Base-by-base conservation (phyloP, 345 rosid species). In the Iberis pinnata region DNA sequence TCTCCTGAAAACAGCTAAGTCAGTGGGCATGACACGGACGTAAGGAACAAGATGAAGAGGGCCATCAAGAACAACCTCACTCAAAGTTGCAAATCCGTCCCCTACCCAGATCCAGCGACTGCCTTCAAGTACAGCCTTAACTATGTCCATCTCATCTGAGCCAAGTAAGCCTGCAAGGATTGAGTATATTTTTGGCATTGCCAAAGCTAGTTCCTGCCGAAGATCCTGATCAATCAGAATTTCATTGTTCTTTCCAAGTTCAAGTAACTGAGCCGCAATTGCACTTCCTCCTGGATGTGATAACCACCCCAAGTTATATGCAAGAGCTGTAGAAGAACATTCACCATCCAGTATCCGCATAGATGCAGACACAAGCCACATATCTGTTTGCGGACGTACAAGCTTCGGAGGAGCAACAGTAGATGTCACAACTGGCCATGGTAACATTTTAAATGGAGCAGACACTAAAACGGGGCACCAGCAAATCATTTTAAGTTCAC, bases 101-200 rank as follows among this genome's bases (percentile, higher is more conserved):
- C 97, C 97, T 40, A 89, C 95, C 97, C 97, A 89, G 57, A 89
- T 81, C 97, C 97, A 89, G 62, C 95, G 88, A 71, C 95, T 78
- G 36, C 93, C 97, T 81, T 89, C 97, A 70, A 89, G 88, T 70
- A 89, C 79, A 71, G 95, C 95, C 74, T 89, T 83, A 61, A 86
- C 82, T 60, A 89, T 83, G 50, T 89, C 97, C 88, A 86, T 83
- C 72, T 89, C 97, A 73, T 86, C 97, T 9, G 97, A 74, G 67
- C 84, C 80, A 62, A 81, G 71, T 74, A 86, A 75, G 66, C 76
- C 69, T 45, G 63, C 60, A 68, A 89, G 73, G 62, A 86, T 71
- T 53, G 95, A 80, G 73, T 89, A 89, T 73, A 86, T 74, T 70
- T 73, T 83, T 3, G 90, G 97, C 97, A 89, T 89, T 41, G 80